Evolutionary conservation across 1,284 basidiomycete genomes (phyloP).

Genomic region (Dichomitus squalens): DNA sequence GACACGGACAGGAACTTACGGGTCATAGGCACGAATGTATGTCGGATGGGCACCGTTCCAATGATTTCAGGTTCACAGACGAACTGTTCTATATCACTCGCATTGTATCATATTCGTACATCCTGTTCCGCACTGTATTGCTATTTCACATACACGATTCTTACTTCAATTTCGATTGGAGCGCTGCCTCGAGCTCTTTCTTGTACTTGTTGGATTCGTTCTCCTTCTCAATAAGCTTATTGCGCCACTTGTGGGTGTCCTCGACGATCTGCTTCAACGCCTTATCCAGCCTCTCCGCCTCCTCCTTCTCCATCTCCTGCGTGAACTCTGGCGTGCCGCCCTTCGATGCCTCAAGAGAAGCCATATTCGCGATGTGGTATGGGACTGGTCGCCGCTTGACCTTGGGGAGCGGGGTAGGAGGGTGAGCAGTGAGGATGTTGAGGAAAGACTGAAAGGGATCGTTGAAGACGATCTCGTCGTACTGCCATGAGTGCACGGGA

Average conservation of each 20-base stretch:
- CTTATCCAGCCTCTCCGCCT: constrained; percentile 78
- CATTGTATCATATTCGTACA: constrained; percentile 25
- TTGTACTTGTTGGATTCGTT: constrained; percentile 67
- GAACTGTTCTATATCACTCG: background rate
- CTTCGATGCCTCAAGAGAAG: constrained; percentile 63
- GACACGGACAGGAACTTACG: background rate
- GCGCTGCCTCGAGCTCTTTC: constrained; percentile 44
- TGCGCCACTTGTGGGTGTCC: constrained; percentile 64
- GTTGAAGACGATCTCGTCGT: constrained; percentile 97
- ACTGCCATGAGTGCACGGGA: constrained; percentile 98
- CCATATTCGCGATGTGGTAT: constrained; percentile 67
- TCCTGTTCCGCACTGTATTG: constrained; percentile 14
- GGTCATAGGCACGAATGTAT: constrained; percentile 71
- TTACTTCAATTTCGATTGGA: background rate
- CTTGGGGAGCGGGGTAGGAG: constrained; percentile 83
- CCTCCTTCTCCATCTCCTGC: constrained; percentile 82
- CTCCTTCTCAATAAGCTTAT: constrained; percentile 70
- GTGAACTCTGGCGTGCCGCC: constrained; percentile 81
- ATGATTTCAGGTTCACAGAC: constrained; percentile 36
- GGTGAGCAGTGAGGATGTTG: constrained; percentile 77
- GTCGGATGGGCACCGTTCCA: constrained; percentile 88
- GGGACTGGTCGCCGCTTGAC: constrained; percentile 65
- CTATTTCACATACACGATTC: constrained; percentile 13
- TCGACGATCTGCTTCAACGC: constrained; percentile 70
- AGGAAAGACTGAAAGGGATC: constrained; percentile 93